phyloP scores from a whole-genome alignment of 1,284 basidiomycete genomes.

The Cryptococcus depauperatus region DNA sequence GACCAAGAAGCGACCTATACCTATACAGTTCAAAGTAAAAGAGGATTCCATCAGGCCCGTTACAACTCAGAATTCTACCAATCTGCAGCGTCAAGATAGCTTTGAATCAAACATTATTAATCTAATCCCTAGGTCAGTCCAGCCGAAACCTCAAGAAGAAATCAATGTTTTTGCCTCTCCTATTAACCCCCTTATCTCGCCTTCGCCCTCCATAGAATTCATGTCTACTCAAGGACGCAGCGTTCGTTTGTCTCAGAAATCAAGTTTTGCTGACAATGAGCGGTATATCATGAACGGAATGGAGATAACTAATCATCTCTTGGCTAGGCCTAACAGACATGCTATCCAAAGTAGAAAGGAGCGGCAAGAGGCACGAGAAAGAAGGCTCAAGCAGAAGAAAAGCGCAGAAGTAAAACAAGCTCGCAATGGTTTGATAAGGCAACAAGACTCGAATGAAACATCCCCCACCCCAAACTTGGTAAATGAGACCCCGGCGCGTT shows the following conservation, averaged over 20 bases:
- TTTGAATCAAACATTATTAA: not conserved
- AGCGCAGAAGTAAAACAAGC: too few species aligned
- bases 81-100: not conserved
- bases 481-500: too few species aligned
- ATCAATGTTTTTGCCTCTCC: not conserved
- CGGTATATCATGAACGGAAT: slow-evolving; percentile 5
- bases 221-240: not conserved
- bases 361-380: slow-evolving; percentile 2
- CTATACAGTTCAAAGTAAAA: too few species aligned
- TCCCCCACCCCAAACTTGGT: too few species aligned
- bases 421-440: too few species aligned
- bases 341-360: not conserved
- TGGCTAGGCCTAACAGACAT: not conserved
- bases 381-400: slow-evolving; percentile 3
- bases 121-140: not conserved
- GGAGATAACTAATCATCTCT: slow-evolving; percentile 8
- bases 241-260: not conserved
- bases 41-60: too few species aligned
- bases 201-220: not conserved
- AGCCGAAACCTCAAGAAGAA: not conserved
- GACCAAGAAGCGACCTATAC: too few species aligned
- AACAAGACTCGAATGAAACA: too few species aligned
- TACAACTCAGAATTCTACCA: too few species aligned
- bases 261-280: not conserved
- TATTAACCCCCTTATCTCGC: not conserved